Base-by-base conservation (phyloP, 169 alveolate species). In the Plasmodium ovale region DNA sequence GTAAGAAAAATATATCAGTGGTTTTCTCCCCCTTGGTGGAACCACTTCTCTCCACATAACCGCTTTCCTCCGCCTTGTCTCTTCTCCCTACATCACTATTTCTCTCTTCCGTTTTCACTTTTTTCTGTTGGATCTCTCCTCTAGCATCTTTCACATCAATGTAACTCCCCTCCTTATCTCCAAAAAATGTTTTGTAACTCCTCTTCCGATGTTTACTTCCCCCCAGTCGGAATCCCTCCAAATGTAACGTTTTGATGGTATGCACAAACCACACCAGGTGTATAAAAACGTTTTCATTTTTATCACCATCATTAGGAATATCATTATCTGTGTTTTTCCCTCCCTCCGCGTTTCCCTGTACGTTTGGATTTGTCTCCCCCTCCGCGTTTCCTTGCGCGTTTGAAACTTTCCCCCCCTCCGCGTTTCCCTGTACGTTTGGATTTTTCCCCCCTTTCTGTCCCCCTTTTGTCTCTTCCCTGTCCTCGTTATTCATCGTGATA, bases 251-350 rank as follows among this genome's bases (percentile, higher is more conserved):
- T 21, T 68, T 82, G 25, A 59, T 35, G 47, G 42, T 82, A 59
- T 67, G 67, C 1, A 82, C 25, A 56, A 49, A 65, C 90, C 90
- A 82, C 19, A 82, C 70, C 0, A 82, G 10, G 51, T 82, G 90
- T 56, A 82, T 56, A 29, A 49, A 68, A 31, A 82, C 67, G 33
- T 65, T 10, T 2, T 27, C 62, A 19, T 67, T 70, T 21, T 31
- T 25, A 9, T 42, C 54, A 49, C 44, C 19, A 1, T 21, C 44
- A 0, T 27, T 29, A 39, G 3, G 25, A 0, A 25, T 19, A 27
- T 67, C 51, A 31, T 2, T 47, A n/a, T n/a, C 1, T 19, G 65
- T 2, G 6, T 33, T 2, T 73, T 27, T 3, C 6, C 33, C 25
- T 9, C 3, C 73, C 25, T 31, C 25, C 9, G 25, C 29, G 3